phyloP scores from a whole-genome alignment of 169 alveolate genomes.

The Plasmodium cynomolgi region DNA sequence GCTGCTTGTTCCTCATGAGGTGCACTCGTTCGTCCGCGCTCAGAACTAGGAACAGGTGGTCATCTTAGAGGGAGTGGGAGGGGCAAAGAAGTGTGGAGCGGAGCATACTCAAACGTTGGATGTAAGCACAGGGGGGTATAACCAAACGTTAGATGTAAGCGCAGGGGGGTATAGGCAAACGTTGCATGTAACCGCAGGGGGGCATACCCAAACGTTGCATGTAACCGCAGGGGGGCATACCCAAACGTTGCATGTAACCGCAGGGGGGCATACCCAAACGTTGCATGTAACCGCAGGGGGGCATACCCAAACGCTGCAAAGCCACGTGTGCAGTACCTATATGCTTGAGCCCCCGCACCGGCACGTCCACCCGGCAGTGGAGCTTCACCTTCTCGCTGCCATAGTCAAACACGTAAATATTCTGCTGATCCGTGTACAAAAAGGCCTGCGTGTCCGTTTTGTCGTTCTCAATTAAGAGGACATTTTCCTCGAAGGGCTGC shows the following conservation, averaged over 20 bases:
- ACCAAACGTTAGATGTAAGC: too few species aligned
- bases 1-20: background rate
- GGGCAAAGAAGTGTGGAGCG: background rate
- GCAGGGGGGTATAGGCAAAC: background rate
- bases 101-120: background rate
- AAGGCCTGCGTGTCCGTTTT: constrained; percentile 37
- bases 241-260: background rate
- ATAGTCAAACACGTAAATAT: constrained; percentile 55
- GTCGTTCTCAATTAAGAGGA: constrained; percentile 48
- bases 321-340: constrained; percentile 7
- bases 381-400: constrained; percentile 40
- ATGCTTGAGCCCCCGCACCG: constrained; percentile 6
- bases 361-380: background rate
- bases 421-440: constrained; percentile 42
- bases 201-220: background rate
- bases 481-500: constrained; percentile 43
- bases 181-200: background rate
- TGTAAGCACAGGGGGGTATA: background rate
- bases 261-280: background rate
- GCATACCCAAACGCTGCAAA: background rate
- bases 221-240: background rate
- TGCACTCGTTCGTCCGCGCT: constrained; percentile 31
- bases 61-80: background rate
- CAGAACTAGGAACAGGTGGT: constrained; percentile 3
- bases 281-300: background rate